Conservation (phyloP, 352 stramenopile species). For the Phytophthora syringae region DNA sequence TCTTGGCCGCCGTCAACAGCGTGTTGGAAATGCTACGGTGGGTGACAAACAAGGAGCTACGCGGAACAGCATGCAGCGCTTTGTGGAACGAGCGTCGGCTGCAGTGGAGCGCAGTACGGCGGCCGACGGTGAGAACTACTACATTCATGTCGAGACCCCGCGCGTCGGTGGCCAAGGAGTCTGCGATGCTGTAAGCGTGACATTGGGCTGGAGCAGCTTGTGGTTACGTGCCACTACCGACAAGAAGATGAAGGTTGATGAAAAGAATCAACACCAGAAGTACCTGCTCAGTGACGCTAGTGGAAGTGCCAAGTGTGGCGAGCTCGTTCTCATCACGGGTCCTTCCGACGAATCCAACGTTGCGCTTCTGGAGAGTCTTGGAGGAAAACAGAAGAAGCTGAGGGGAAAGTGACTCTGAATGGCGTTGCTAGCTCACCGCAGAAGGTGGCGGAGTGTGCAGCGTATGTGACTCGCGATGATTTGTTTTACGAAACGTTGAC, state of each 20-base stretch:
- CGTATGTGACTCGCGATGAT: slow-evolving; percentile 29
- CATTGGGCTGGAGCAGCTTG: slow-evolving; percentile 41
- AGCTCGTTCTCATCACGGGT: slow-evolving; percentile 40
- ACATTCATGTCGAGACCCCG: slow-evolving; percentile 46
- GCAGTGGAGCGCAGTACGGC: slow-evolving; percentile 3
- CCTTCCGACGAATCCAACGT: slow-evolving; percentile 33
- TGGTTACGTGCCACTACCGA: slow-evolving; percentile 21
- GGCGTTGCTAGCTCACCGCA: slow-evolving; percentile 5
- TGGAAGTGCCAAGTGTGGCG: slow-evolving; percentile 35
- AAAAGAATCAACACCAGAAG: slow-evolving; percentile 3
- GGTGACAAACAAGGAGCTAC: slow-evolving; percentile 14
- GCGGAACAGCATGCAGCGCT: slow-evolving; percentile 7
- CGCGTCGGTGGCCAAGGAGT: slow-evolving; percentile 12
- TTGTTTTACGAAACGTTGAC: slow-evolving; percentile 47
- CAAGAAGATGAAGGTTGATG: slow-evolving; percentile 14
- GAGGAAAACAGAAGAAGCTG: slow-evolving; percentile 21
- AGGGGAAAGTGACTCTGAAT: slow-evolving; percentile 41
- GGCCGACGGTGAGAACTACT: slow-evolving; percentile 29
- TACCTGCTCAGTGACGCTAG: slow-evolving; percentile 35
- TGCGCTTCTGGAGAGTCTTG: slow-evolving; percentile 36
- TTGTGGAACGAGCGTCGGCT: slow-evolving; percentile 3
- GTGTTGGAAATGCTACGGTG: neutral
- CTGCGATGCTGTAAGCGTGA: slow-evolving; percentile 27
- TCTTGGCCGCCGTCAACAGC: slow-evolving; percentile 19
- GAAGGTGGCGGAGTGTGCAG: slow-evolving; percentile 15